phyloP scores from a whole-genome alignment of 2,329 filamentous ascomycete species.

The Tolypocladium cylindrosporum region DNA sequence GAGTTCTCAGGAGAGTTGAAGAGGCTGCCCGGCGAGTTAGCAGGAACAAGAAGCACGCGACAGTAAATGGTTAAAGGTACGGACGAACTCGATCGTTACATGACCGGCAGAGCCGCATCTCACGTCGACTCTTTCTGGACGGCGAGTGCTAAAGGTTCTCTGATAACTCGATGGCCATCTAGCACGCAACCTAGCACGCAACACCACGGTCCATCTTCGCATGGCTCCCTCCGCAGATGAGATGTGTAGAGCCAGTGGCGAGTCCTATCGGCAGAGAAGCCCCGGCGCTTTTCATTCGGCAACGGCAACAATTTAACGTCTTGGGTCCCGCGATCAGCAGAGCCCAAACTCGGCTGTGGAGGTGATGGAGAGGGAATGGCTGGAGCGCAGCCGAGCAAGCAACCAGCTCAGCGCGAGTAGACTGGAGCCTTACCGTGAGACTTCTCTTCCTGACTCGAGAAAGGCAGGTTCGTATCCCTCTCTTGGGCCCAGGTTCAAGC shows the following conservation, averaged over 20 bases:
- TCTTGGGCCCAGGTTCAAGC: neutral
- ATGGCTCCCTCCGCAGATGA: neutral
- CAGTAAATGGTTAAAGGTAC: neutral
- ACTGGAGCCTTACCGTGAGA: neutral
- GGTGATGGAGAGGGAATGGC: neutral
- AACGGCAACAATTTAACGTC: neutral
- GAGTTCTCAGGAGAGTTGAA: constrained; percentile 32
- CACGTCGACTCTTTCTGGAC: constrained; percentile 31
- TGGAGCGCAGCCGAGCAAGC: too few species aligned
- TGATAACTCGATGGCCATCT: neutral
- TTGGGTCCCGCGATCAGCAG: neutral
- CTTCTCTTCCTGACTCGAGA: neutral
- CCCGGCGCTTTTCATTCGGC: neutral
- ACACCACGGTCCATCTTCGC: neutral
- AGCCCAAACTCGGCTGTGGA: neutral
- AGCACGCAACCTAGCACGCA: neutral
- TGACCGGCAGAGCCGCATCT: constrained; percentile 38
- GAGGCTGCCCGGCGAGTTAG: constrained; percentile 27
- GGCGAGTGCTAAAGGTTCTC: constrained; percentile 7
- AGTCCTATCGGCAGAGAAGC: neutral
- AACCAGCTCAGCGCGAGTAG: neutral
- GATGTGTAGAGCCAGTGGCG: neutral
- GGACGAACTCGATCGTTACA: constrained; percentile 39
- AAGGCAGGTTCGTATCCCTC: neutral
- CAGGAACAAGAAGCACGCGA: neutral